Evolutionary conservation across 495 filamentous ascomycete species (phyloP), one percentile per base, ranked within the genome.

Genomic region (Sporormia fimetaria): DNA sequence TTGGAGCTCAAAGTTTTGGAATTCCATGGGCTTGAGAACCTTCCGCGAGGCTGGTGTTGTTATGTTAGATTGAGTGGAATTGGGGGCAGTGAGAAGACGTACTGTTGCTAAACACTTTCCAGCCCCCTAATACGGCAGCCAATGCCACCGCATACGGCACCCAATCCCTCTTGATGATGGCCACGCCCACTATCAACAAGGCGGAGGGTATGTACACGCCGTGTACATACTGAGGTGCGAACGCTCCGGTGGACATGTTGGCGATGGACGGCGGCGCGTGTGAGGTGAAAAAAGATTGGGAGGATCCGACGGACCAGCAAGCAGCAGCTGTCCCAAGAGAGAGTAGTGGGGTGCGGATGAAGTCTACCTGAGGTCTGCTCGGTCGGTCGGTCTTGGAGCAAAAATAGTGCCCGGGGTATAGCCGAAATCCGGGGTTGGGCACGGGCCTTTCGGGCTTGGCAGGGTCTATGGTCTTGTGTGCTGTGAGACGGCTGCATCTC

Each of bases 1-100:
- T 60, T 79, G 80, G 40, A 96, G 74, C 49, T 77, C 73, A 60
- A 94, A 95, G 22, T 90, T 67, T 60, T 94, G 88, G 71, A 87
- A 95, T 27, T 70, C 69, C 52, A 78, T 75, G 7, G 85, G 85
- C 65, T 86, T 90, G 57, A 98, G 74, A 46, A 87, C 78, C 63
- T 83, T 87, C 54, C 77, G 70, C 26, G 76, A 68, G 47, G 73
- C 86, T 87, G 50, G 44, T n/a, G n/a, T n/a, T n/a, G 37, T 9
- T 58, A 54, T 55, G 44, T 42, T 52, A 45, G 34, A 12, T 14
- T 21, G 21, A n/a, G 25, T 14, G 5, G 33, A 2, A 11, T 24
- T 9, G 9, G 21, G 17, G 4, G 53, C 47, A 18, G 11, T 32
- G 34, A 44, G 37, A 25, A 8, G 30, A 58, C 73, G 49, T 69